Percentiles rank a stretch among this genome's conserved stretches.
phyloP scores from a whole-genome alignment of 169 alveolate genomes.

The Plasmodium relictum region DNA sequence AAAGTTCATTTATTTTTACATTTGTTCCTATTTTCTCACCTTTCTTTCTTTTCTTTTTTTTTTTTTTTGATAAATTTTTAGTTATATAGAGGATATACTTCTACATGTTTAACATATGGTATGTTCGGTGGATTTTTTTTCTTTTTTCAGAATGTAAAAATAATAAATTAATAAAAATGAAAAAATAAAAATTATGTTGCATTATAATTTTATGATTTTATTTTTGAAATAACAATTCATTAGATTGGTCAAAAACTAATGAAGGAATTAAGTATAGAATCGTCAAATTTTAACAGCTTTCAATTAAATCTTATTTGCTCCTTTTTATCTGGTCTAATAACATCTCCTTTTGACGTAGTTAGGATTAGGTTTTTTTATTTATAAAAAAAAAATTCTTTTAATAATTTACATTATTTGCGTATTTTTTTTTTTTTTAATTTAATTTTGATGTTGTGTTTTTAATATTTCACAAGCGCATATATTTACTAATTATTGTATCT shows the following conservation, averaged over 20 bases:
- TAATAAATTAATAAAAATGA: not conserved
- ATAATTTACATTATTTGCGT: too few species aligned
- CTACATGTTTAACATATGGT: conserved; percentile 72
- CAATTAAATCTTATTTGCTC: conserved; percentile 46
- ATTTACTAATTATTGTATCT: not conserved
- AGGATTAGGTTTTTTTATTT: conserved; percentile 33
- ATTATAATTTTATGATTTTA: not conserved
- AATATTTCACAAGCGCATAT: not conserved
- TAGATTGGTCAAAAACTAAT: conserved; percentile 49
- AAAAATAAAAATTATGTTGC: not conserved
- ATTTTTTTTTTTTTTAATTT: conserved; percentile 3
- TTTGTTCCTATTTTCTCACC: too few species aligned
- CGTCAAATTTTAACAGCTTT: conserved; percentile 49
- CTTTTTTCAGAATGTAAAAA: conserved; percentile 61
- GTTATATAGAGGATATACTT: conserved; percentile 67
- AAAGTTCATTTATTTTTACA: too few species aligned
- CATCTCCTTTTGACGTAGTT: conserved; percentile 67
- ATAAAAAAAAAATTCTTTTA: not conserved
- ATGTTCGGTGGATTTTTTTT: conserved; percentile 58
- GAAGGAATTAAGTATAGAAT: conserved; percentile 19
- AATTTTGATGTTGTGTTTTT: not conserved
- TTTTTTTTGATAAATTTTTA: not conserved
- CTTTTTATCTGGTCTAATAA: conserved; percentile 45
- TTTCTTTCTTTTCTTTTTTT: not conserved
- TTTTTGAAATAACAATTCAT: not conserved